These are phyloP conservation scores for Mortierella sp. DNA, from an alignment of 371 early-diverging fungal species.

Conservation along the genomic window DNA sequence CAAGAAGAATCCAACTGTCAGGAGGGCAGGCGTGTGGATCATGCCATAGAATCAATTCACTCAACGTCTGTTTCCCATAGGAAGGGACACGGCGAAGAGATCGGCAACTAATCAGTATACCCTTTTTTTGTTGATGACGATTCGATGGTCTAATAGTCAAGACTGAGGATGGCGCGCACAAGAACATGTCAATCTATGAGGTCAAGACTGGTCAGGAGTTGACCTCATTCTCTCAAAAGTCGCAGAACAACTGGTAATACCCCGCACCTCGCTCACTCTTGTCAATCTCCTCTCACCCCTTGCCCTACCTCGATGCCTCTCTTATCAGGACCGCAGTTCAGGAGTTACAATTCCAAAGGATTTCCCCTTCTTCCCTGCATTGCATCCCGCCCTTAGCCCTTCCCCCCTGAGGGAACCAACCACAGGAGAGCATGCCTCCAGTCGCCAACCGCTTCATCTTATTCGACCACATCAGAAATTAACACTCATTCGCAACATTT, in stretches of 20 bases:
- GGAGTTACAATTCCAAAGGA: conserved; percentile 4
- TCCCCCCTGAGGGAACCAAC: conserved; percentile 3
- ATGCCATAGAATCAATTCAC: background rate
- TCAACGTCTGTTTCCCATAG: background rate
- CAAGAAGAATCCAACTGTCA: conserved; percentile 1
- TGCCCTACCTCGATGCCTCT: background rate
- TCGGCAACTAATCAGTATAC: background rate
- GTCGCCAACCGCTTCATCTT: background rate
- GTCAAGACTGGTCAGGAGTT: conserved; percentile 77
- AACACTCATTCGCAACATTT: background rate
- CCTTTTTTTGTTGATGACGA: background rate
- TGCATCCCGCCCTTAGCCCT: background rate
- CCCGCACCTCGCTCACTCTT: background rate
- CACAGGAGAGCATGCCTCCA: background rate
- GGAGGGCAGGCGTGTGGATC: background rate
- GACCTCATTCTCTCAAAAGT: conserved; percentile 86
- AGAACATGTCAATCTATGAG: conserved; percentile 88
- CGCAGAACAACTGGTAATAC: conserved; percentile 74
- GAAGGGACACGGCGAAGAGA: too few relatives aligned
- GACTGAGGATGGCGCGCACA: conserved; percentile 76
- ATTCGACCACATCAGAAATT: background rate
- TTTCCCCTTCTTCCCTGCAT: conserved; percentile 1
- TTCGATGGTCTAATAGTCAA: conserved; percentile 72
- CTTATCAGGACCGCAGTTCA: conserved; percentile 18
- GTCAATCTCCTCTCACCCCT: background rate